phyloP scores from a whole-genome alignment of 345 rosid genomes.

The Balakata baccata region DNA sequence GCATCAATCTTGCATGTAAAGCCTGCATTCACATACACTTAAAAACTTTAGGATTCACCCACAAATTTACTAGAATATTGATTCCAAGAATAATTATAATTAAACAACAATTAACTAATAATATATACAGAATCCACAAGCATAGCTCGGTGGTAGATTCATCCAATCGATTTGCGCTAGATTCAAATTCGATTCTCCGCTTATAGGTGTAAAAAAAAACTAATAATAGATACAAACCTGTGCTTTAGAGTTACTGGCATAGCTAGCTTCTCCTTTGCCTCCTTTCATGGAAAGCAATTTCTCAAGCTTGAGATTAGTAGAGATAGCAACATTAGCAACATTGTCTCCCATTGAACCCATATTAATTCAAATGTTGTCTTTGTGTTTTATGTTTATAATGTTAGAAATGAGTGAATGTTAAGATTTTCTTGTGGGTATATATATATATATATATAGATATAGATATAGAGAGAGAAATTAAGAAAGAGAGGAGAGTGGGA shows the following conservation, averaged over 20 bases:
- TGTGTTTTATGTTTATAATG: neutral
- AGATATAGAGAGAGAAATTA: neutral
- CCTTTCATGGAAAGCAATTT: conserved; percentile 89
- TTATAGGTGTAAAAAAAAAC: too few relatives aligned
- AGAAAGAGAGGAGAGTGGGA: neutral
- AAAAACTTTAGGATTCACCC: neutral
- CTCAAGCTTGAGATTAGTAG: conserved; percentile 67
- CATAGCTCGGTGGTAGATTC: too few relatives aligned
- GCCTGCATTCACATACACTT: conserved; percentile 45
- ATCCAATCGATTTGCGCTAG: too few relatives aligned
- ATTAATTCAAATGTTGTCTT: conserved; percentile 18
- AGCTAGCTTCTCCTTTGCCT: conserved; percentile 87
- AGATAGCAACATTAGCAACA: conserved; percentile 64
- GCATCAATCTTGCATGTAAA: conserved; percentile 80
- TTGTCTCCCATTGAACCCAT: conserved; percentile 63
- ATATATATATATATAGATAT: too few relatives aligned
- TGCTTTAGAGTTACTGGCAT: conserved; percentile 94
- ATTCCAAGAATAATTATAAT: neutral
- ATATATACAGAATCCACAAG: too few relatives aligned
- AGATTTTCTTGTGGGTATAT: neutral
- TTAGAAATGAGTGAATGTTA: neutral
- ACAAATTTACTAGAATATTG: neutral
- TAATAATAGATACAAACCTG: too few relatives aligned
- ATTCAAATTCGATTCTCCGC: too few relatives aligned
- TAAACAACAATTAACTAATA: neutral